A percentile compares a stretch with the other conserved stretches of the same genome.
These are phyloP conservation scores for Euphorbia corollata DNA, from an alignment of 441 rosid species.

Conservation along the genomic window DNA sequence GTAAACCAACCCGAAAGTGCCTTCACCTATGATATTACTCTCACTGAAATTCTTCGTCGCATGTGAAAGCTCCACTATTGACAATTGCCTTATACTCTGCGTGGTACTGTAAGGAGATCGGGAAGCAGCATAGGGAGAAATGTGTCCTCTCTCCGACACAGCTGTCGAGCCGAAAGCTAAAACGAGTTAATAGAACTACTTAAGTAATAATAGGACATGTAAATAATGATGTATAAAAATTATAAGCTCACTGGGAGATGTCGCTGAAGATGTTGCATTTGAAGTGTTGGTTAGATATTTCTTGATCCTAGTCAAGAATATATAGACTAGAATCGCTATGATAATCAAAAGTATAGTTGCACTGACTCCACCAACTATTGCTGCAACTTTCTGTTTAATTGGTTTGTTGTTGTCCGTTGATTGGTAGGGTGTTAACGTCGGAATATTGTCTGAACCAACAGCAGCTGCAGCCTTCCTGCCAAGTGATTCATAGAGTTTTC, in stretches of 20 bases:
- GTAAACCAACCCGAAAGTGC: constrained; percentile 36
- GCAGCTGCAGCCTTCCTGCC: constrained; percentile 28
- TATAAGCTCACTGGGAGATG: constrained; percentile 29
- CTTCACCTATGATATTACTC: constrained; percentile 40
- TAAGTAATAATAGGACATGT: neutral
- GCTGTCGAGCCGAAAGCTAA: constrained; percentile 18
- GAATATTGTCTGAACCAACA: constrained; percentile 25
- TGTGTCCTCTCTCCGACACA: constrained; percentile 26
- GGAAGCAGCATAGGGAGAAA: constrained; percentile 21
- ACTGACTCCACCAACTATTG: constrained; percentile 31
- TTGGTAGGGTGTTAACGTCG: constrained; percentile 36
- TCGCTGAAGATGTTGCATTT: constrained; percentile 30
- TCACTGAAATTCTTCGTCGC: constrained; percentile 38
- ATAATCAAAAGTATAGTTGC: constrained; percentile 34
- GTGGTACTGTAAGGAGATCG: neutral
- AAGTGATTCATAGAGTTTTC: constrained; percentile 21
- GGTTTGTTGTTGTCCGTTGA: constrained; percentile 27
- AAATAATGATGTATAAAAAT: neutral
- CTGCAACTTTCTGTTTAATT: constrained; percentile 30
- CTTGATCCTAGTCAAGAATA: constrained; percentile 38
- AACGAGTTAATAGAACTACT: neutral
- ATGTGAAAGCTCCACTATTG: constrained; percentile 31
- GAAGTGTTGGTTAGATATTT: constrained; percentile 27
- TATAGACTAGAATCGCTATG: constrained; percentile 29
- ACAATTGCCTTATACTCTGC: constrained; percentile 25